phyloP scores from a whole-genome alignment of 176 grass and related monocot species.

The Pontederia paniculata region DNA sequence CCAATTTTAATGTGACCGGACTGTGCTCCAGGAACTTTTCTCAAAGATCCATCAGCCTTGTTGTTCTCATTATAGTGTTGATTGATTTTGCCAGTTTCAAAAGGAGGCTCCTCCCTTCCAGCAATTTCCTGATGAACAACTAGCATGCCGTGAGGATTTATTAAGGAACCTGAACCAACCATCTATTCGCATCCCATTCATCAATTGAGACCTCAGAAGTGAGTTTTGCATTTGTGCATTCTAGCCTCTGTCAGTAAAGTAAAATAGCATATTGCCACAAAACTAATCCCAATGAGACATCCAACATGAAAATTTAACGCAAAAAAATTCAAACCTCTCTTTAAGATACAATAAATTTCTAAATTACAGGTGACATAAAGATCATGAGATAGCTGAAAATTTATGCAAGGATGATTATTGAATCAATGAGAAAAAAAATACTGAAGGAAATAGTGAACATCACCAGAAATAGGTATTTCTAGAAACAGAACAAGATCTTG shows the following conservation, averaged over 20 bases:
- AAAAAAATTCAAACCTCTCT: neutral
- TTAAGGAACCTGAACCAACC: neutral
- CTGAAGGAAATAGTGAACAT: too few species aligned
- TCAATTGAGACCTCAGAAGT: neutral
- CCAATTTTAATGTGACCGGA: conserved; percentile 24
- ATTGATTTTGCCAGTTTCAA: conserved; percentile 17
- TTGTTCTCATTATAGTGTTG: conserved; percentile 21
- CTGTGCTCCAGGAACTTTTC: conserved; percentile 21
- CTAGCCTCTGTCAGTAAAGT: conserved; percentile 30
- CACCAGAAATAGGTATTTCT: too few species aligned
- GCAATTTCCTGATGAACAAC: conserved; percentile 20
- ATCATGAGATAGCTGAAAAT: too few species aligned
- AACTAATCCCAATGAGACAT: too few species aligned
- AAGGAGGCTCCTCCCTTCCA: conserved; percentile 20
- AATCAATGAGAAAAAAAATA: too few species aligned
- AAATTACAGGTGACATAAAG: too few species aligned
- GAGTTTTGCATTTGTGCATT: neutral
- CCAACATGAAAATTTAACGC: too few species aligned
- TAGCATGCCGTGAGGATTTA: conserved; percentile 18
- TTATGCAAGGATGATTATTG: too few species aligned
- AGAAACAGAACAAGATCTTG: too few species aligned
- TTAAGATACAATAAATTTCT: too few species aligned
- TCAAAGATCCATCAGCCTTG: conserved; percentile 35
- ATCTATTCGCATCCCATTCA: neutral
- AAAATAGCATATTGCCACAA: conserved; percentile 4